A percentile compares a stretch with the other conserved stretches of the same genome.
phyloP scores from a whole-genome alignment of 2,329 filamentous ascomycete species.

The Trichoderma atroviride region DNA sequence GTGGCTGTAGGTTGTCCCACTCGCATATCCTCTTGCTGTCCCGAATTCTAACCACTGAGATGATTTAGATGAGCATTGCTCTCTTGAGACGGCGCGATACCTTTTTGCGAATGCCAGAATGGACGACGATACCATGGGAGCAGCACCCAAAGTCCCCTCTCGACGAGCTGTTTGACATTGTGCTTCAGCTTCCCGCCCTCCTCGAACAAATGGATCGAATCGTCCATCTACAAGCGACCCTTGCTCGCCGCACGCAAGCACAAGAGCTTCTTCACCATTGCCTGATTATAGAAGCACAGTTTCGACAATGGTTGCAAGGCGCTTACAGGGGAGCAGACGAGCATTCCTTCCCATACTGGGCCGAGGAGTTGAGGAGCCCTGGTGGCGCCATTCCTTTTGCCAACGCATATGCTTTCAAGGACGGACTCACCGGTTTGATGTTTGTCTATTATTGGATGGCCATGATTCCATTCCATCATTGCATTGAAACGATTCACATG shows the following conservation, averaged over 20 bases:
- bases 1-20: conserved; percentile 48
- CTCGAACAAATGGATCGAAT: conserved; percentile 50
- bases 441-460: conserved; percentile 59
- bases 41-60: background rate
- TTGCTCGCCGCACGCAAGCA: conserved; percentile 48
- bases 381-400: conserved; percentile 47
- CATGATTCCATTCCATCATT: conserved; percentile 53
- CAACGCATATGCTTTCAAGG: conserved; percentile 49
- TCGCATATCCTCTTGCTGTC: background rate
- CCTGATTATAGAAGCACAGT: conserved; percentile 50
- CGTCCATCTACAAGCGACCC: conserved; percentile 43
- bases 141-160: conserved; percentile 53
- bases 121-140: conserved; percentile 56
- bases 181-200: conserved; percentile 52
- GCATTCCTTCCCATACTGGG: conserved; percentile 46
- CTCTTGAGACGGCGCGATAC: conserved; percentile 54
- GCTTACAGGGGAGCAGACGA: conserved; percentile 36
- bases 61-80: conserved; percentile 48
- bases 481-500: conserved; percentile 50
- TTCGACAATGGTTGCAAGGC: conserved; percentile 51
- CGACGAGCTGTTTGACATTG: conserved; percentile 56
- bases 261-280: conserved; percentile 54
- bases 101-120: conserved; percentile 55
- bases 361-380: conserved; percentile 37
- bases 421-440: conserved; percentile 48